Percentiles rank a stretch among this genome's conserved stretches.
Conservation (phyloP, 306 rosid genomes). For the Gynostemma pentaphyllum region DNA sequence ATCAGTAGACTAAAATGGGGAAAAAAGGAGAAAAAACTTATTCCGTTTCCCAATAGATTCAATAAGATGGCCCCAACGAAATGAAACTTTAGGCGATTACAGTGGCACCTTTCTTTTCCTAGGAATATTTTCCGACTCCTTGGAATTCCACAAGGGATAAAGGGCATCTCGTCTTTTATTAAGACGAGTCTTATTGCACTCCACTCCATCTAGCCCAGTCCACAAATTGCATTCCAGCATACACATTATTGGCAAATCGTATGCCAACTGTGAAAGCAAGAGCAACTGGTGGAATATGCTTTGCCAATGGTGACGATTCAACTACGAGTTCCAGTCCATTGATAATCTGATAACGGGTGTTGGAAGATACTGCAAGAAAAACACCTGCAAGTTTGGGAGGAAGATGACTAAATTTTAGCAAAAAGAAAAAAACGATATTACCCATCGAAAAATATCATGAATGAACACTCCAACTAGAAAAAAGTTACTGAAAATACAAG, state of each 20-base stretch:
- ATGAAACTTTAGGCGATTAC: not conserved
- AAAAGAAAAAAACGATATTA: not conserved
- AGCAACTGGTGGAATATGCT: slow-evolving; percentile 70
- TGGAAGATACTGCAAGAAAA: slow-evolving; percentile 87
- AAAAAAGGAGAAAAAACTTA: not conserved
- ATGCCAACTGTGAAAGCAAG: slow-evolving; percentile 79
- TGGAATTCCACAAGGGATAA: not conserved
- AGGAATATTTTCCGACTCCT: not conserved
- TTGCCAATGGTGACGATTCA: slow-evolving; percentile 65
- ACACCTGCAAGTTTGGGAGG: slow-evolving; percentile 47
- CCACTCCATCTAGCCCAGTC: slow-evolving; percentile 97
- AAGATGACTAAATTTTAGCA: not conserved
- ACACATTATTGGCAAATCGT: slow-evolving; percentile 75
- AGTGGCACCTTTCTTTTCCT: slow-evolving; percentile 4
- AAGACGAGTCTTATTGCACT: slow-evolving; percentile 36
- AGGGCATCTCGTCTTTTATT: not conserved
- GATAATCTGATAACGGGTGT: slow-evolving; percentile 74
- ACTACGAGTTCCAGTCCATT: slow-evolving; percentile 75
- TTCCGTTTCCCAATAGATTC: not conserved
- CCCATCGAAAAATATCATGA: not conserved
- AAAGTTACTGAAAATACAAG: not conserved
- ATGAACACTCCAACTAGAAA: not conserved
- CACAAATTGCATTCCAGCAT: slow-evolving; percentile 90
- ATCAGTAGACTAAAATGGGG: not conserved
- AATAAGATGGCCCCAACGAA: not conserved